These are phyloP conservation scores for Pilobolus umbonatus DNA, from an alignment of 192 early-diverging fungal genomes.

Conservation along the genomic window DNA sequence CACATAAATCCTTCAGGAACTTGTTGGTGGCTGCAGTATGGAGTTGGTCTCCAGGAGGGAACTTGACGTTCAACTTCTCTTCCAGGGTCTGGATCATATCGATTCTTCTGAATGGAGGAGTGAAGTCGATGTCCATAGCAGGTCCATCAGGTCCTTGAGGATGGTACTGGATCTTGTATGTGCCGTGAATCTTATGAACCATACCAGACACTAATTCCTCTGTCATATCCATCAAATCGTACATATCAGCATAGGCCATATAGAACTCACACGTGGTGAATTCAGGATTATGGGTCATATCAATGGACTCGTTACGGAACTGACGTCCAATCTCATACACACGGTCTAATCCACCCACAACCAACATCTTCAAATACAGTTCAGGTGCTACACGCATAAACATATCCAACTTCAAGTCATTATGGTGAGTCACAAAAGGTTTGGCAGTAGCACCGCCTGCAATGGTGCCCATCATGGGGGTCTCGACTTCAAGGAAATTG, in stretches of 20 bases:
- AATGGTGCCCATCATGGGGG: constrained; percentile 99
- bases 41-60: constrained; percentile 83
- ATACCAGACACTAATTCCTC: constrained; percentile 82
- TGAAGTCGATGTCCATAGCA: constrained; percentile 87
- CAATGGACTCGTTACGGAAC: constrained; percentile 99
- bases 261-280: constrained; percentile 99
- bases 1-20: constrained; percentile 90
- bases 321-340: constrained; percentile 99
- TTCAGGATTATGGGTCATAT: constrained; percentile 99
- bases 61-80: constrained; percentile 82
- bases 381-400: constrained; percentile 99
- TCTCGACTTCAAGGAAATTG: constrained; percentile 98
- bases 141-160: constrained; percentile 80
- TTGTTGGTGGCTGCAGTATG: constrained; percentile 78
- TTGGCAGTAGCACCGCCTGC: constrained; percentile 98
- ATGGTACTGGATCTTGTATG: constrained; percentile 91
- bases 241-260: constrained; percentile 98
- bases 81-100: constrained; percentile 93
- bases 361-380: constrained; percentile 95
- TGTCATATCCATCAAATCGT: constrained; percentile 95
- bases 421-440: constrained; percentile 99
- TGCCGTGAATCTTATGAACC: constrained; percentile 90
- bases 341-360: constrained; percentile 96
- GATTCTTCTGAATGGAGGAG: constrained; percentile 92
- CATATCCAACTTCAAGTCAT: constrained; percentile 97